A percentile compares a stretch with the other conserved stretches of the same genome.
These are phyloP conservation scores for Neurospora pannonica DNA, from an alignment of 495 filamentous ascomycete species.

Conservation along the genomic window DNA sequence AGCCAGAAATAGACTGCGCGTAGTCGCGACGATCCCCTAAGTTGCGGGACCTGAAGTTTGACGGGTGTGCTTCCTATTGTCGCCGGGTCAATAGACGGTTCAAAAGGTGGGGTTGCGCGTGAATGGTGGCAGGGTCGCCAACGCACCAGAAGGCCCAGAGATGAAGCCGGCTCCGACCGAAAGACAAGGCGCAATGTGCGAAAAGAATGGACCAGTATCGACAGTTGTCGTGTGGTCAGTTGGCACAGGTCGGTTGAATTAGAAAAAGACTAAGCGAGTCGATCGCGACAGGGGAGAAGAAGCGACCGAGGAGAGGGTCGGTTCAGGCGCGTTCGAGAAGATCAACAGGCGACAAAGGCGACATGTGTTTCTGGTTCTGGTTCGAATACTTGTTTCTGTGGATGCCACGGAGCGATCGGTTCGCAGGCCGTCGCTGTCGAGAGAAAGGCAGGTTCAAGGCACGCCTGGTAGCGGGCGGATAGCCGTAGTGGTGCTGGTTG, in stretches of 20 bases:
- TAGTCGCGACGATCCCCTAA: background rate
- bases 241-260: background rate
- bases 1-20: background rate
- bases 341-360: slow-evolving; percentile 5
- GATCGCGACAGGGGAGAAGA: background rate
- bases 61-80: background rate
- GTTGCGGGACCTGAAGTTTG: background rate
- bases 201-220: background rate
- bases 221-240: background rate
- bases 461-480: background rate
- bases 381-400: background rate
- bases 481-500: background rate
- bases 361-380: slow-evolving; percentile 8
- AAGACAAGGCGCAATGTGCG: background rate
- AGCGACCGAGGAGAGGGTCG: slow-evolving; percentile 5
- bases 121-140: background rate
- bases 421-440: background rate
- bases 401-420: background rate
- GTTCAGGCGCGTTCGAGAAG: slow-evolving; percentile 12
- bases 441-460: background rate
- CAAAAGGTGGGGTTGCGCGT: background rate
- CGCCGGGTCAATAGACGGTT: background rate
- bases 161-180: background rate
- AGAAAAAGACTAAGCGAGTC: background rate
- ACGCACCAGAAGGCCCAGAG: background rate